A percentile compares a stretch with the other conserved stretches of the same genome.
Conservation (phyloP, 2,329 filamentous ascomycete species). For the Tricladium varicosporioides region DNA sequence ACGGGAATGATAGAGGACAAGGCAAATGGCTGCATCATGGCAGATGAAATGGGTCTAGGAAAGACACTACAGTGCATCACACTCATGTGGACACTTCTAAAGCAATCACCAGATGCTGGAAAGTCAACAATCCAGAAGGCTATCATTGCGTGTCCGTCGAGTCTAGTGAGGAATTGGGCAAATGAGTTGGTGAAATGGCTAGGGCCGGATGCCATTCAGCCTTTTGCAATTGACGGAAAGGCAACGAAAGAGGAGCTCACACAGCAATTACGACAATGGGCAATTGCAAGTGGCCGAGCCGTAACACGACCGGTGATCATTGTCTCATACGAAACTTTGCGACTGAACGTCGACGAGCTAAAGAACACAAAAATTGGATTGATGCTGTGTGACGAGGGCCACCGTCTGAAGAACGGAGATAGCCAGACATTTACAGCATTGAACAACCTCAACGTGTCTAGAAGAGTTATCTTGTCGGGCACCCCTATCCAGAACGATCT, state of each 20-base stretch:
- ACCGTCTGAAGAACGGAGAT: conserved; percentile 94
- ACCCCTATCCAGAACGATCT: conserved; percentile 98
- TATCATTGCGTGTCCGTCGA: conserved; percentile 94
- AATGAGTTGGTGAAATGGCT: conserved; percentile 98
- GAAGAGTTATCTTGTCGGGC: conserved; percentile 91
- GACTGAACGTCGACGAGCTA: conserved; percentile 86
- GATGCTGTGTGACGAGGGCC: conserved; percentile 93
- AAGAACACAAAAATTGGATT: conserved; percentile 88
- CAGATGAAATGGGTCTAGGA: conserved; percentile 96
- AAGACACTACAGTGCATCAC: conserved; percentile 98
- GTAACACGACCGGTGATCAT: conserved; percentile 93
- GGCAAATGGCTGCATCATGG: conserved; percentile 98
- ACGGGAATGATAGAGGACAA: conserved; percentile 94
- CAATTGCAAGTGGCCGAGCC: conserved; percentile 82
- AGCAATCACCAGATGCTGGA: conserved; percentile 93
- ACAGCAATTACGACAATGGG: conserved; percentile 90
- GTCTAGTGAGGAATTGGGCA: conserved; percentile 95
- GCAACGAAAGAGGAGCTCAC: conserved; percentile 91
- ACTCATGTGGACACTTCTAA: conserved; percentile 92
- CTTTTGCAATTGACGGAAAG: conserved; percentile 96
- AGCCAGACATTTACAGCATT: conserved; percentile 92
- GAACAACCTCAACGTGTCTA: conserved; percentile 84
- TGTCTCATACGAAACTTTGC: conserved; percentile 94
- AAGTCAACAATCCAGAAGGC: conserved; percentile 93
- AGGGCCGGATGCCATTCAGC: conserved; percentile 82